Base-by-base conservation (phyloP, 345 rosid genomes). In the Corchorus olitorius region DNA sequence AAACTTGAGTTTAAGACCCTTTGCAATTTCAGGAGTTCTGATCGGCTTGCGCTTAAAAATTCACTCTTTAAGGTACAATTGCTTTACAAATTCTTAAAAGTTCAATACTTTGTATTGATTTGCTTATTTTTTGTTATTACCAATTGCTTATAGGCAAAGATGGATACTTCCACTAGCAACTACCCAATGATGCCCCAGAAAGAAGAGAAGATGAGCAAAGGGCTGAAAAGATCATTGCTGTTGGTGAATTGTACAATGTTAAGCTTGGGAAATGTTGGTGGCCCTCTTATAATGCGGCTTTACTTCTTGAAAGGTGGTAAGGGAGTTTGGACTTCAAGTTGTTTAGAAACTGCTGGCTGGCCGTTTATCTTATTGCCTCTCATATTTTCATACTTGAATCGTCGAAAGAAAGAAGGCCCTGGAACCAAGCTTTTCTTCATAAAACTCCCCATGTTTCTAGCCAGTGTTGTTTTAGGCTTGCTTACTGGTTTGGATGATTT, bases 331-430 rank as follows among this genome's bases (percentile, higher is more conserved):
- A 58, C 66, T 45, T 77, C 86, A 16, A 77, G 83, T 39, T 70
- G 71, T 46, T 39, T 80, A 33, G 75, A 80, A 60, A 83, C 86
- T 2, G 81, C 75, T 0, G 86, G 86, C 22, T 83, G 86, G 81
- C 83, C 83, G 6, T 16, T 80, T 11, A 49, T 77, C 72, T 0
- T 83, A 6, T 33, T 80, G 15, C 76, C 86, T 1, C 86, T 83
- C 61, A 0, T 49, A 2, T 41, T 49, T 19, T 77, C 85, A 43
- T 83, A 77, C 76, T 15, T 79, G 20, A 54, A 62, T 63, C 85
- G 85, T 53, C 79, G 85, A 20, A 46, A 69, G 34, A 79, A 62
- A 61, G 75, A 78, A 8, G 80, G 77, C 0, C 43, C 68, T 0
- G 15, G 8, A 45, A 34, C 68, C 76, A 27, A 60, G 67, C 2